Evolutionary conservation across 768 basidiomycete species (phyloP).

Genomic region (Neoboletus subvelutipes): DNA sequence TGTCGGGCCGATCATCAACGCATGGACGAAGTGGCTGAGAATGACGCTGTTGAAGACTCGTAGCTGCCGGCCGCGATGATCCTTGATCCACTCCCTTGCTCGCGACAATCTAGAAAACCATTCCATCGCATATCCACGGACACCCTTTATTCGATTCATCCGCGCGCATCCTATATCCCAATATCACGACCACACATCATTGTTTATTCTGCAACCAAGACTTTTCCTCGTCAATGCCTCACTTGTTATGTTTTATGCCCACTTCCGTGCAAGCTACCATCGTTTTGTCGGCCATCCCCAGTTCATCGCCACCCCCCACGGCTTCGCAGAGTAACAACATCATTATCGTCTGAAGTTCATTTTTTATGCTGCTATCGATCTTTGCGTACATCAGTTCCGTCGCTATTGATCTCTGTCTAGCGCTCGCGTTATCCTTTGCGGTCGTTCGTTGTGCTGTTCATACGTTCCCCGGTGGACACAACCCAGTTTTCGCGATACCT

Average conservation of each 20-base stretch:
- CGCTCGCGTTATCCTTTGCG: constrained; percentile 13
- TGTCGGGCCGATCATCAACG: constrained; percentile 22
- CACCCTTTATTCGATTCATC: constrained; percentile 23
- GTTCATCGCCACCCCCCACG: background rate
- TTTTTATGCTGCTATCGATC: constrained; percentile 29
- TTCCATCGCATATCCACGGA: constrained; percentile 28
- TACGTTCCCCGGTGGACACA: constrained; percentile 6
- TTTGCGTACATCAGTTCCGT: constrained; percentile 15
- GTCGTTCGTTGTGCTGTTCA: constrained; percentile 17
- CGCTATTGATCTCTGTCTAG: constrained; percentile 19
- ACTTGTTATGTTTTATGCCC: constrained; percentile 24
- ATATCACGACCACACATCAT: constrained; percentile 22
- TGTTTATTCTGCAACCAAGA: constrained; percentile 32
- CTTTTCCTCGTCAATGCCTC: constrained; percentile 21
- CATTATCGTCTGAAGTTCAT: constrained; percentile 17
- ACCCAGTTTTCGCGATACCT: constrained; percentile 19
- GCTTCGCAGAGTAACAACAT: constrained; percentile 19
- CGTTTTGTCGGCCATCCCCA: constrained; percentile 23
- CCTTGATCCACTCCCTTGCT: background rate
- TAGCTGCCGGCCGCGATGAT: constrained; percentile 4
- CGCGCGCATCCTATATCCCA: constrained; percentile 23
- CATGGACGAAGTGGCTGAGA: constrained; percentile 11
- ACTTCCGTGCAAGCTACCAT: constrained; percentile 10
- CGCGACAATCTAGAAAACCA: constrained; percentile 23
- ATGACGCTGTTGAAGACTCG: constrained; percentile 14